A percentile compares a stretch with the other conserved stretches of the same genome.
phyloP scores from a whole-genome alignment of 2,329 filamentous ascomycete genomes.

The Apiospora rasikravindrae region DNA sequence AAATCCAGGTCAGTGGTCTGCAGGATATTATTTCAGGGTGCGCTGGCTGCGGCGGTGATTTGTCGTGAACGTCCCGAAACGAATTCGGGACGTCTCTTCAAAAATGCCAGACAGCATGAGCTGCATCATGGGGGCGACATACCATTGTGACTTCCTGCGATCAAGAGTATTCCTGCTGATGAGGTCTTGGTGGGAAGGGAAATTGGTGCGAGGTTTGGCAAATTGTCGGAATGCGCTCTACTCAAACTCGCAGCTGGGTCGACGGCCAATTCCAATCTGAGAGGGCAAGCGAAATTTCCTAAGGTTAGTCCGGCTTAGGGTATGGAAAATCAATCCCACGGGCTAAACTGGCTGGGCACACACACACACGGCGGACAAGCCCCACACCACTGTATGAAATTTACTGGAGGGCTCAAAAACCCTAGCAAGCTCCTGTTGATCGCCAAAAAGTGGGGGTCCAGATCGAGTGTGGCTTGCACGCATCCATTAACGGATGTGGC shows the following conservation, averaged over 20 bases:
- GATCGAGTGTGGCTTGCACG: background rate
- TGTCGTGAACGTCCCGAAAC: background rate
- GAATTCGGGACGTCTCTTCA: slow-evolving; percentile 21
- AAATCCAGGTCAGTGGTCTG: slow-evolving; percentile 23
- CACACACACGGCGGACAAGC: background rate
- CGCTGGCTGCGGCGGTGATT: slow-evolving; percentile 19
- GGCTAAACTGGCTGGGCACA: slow-evolving; percentile 6
- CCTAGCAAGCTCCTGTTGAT: slow-evolving; percentile 36
- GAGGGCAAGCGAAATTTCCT: slow-evolving; percentile 17
- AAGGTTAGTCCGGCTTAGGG: slow-evolving; percentile 17
- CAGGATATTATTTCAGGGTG: background rate
- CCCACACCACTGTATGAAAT: slow-evolving; percentile 30
- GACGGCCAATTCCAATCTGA: slow-evolving; percentile 16
- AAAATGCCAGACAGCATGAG: background rate
- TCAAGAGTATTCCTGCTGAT: slow-evolving; percentile 40
- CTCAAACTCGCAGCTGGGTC: slow-evolving; percentile 17
- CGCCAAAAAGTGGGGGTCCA: background rate
- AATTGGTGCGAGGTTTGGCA: slow-evolving; percentile 15
- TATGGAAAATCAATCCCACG: slow-evolving; percentile 18
- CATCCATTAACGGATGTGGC: background rate
- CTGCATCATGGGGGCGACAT: slow-evolving; percentile 20
- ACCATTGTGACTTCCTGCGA: slow-evolving; percentile 57
- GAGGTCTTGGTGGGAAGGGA: slow-evolving; percentile 16
- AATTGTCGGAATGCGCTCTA: slow-evolving; percentile 14
- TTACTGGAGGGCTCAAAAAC: slow-evolving; percentile 51